A percentile compares a stretch with the other conserved stretches of the same genome.
phyloP scores from a whole-genome alignment of 2,329 filamentous ascomycete species.

The Fusarium metavorans region DNA sequence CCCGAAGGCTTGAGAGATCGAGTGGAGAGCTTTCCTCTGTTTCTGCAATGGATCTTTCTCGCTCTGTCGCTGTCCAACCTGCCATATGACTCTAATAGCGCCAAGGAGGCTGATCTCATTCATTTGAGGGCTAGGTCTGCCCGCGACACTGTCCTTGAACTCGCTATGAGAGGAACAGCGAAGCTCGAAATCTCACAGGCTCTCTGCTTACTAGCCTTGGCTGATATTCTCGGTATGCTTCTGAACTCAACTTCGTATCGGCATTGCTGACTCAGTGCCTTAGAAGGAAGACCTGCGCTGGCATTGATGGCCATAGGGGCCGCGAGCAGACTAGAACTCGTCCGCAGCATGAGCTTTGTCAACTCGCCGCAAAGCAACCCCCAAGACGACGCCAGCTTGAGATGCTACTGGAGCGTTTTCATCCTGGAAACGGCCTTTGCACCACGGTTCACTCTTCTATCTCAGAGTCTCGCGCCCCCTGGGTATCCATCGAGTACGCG shows the following conservation, averaged over 20 bases:
- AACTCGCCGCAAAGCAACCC: not conserved
- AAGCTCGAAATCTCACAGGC: constrained; percentile 27
- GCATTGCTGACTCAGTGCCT: not conserved
- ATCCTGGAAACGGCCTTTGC: constrained; percentile 38
- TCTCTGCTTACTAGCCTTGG: constrained; percentile 14
- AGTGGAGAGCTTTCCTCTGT: constrained; percentile 13
- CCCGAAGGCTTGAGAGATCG: constrained; percentile 9
- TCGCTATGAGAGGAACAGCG: constrained; percentile 29
- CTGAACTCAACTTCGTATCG: accelerated
- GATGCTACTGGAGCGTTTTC: constrained; percentile 41
- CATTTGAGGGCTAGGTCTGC: constrained; percentile 17
- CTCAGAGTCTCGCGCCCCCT: constrained; percentile 6
- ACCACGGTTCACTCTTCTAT: constrained; percentile 10
- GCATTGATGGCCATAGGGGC: constrained; percentile 41
- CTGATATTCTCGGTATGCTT: constrained; percentile 17
- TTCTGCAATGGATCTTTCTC: constrained; percentile 32
- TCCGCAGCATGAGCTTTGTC: constrained; percentile 15
- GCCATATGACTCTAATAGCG: constrained; percentile 19
- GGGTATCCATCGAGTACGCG: constrained; percentile 30
- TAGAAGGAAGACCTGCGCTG: constrained; percentile 30
- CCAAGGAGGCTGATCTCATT: constrained; percentile 22
- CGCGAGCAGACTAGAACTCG: constrained; percentile 30
- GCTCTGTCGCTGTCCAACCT: constrained; percentile 20
- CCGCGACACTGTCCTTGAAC: constrained; percentile 20
- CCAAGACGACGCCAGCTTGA: constrained; percentile 18